Evolutionary conservation across 2,329 filamentous ascomycete genomes (phyloP).

Genomic region (Colletotrichum falcatum): DNA sequence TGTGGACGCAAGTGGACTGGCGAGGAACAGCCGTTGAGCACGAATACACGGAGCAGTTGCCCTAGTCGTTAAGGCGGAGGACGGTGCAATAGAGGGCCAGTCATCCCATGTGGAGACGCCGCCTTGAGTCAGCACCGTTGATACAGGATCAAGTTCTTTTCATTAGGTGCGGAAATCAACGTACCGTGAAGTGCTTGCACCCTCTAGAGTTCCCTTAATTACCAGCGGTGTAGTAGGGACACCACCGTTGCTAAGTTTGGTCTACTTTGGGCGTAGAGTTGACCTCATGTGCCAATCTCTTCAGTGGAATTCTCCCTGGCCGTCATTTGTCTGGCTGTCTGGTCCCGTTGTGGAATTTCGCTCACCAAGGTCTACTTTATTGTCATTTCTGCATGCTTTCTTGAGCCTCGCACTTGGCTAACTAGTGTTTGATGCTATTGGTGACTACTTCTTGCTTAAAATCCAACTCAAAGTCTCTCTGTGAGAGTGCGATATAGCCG

Average conservation of each 20-base stretch:
- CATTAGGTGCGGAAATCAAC: not conserved
- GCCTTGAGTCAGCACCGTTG: constrained; percentile 48
- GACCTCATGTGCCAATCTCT: not conserved
- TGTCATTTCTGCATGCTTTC: not conserved
- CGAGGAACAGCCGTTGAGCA: constrained; percentile 58
- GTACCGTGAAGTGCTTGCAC: constrained; percentile 64
- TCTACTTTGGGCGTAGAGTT: not conserved
- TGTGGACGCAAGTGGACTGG: constrained; percentile 54
- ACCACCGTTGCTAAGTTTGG: constrained; percentile 52
- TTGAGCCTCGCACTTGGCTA: constrained; percentile 3
- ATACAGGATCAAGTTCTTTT: not conserved
- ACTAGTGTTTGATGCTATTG: not conserved
- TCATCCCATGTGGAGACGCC: constrained; percentile 63
- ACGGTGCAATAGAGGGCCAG: constrained; percentile 67
- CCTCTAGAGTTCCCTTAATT: constrained; percentile 60
- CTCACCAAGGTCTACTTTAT: not conserved
- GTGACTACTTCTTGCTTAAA: not conserved
- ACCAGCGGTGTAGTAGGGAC: constrained; percentile 69
- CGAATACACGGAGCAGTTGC: constrained; percentile 67
- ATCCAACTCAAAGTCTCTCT: constrained; percentile 25
- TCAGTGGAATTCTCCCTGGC: no score
- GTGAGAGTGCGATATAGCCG: constrained; percentile 10
- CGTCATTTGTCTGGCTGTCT: not conserved
- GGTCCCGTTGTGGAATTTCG: not conserved
- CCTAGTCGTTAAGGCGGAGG: constrained; percentile 58